These are phyloP conservation scores for Austroboletus rostrupii DNA, from an alignment of 1,284 basidiomycete genomes.

Conservation along the genomic window DNA sequence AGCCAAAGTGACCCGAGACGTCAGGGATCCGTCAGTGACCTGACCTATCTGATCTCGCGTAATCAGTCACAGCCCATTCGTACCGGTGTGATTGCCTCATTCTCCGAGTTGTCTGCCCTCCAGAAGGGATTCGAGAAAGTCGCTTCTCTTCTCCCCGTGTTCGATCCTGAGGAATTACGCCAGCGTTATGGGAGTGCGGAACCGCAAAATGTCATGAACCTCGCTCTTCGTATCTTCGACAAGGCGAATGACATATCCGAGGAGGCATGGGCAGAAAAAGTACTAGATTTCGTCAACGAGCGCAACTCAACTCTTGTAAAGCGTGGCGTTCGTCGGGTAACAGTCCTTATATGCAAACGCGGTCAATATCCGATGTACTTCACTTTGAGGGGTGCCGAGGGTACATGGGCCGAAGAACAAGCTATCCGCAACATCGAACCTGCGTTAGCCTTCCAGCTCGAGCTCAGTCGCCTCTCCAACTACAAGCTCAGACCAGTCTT, in stretches of 20 bases:
- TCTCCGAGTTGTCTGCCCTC: slow-evolving; percentile 73
- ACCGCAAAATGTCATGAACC: slow-evolving; percentile 89
- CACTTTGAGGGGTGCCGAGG: slow-evolving; percentile 79
- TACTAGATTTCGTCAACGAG: slow-evolving; percentile 74
- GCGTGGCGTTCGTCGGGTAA: slow-evolving; percentile 88
- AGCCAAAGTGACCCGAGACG: slow-evolving; percentile 42
- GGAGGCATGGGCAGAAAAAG: slow-evolving; percentile 72
- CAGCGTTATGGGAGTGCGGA: slow-evolving; percentile 73
- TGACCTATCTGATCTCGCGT: slow-evolving; percentile 84
- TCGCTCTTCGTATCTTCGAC: slow-evolving; percentile 84
- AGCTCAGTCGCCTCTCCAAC: slow-evolving; percentile 93
- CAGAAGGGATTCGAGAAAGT: slow-evolving; percentile 73
- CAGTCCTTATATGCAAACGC: slow-evolving; percentile 87
- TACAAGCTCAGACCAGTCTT: slow-evolving; percentile 95
- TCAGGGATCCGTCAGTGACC: slow-evolving; percentile 88
- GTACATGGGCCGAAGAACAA: slow-evolving; percentile 89
- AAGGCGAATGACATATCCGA: slow-evolving; percentile 76
- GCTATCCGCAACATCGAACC: slow-evolving; percentile 99
- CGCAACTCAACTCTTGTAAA: slow-evolving; percentile 59
- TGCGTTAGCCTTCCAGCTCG: slow-evolving; percentile 96
- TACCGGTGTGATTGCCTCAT: slow-evolving; percentile 86
- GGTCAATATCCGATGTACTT: slow-evolving; percentile 94
- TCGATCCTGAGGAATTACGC: slow-evolving; percentile 66
- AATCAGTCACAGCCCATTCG: slow-evolving; percentile 85
- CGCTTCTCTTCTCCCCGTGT: slow-evolving; percentile 63